These are phyloP conservation scores for Talaromyces sp. DNA, from an alignment of 2,329 filamentous ascomycete species.

Conservation along the genomic window DNA sequence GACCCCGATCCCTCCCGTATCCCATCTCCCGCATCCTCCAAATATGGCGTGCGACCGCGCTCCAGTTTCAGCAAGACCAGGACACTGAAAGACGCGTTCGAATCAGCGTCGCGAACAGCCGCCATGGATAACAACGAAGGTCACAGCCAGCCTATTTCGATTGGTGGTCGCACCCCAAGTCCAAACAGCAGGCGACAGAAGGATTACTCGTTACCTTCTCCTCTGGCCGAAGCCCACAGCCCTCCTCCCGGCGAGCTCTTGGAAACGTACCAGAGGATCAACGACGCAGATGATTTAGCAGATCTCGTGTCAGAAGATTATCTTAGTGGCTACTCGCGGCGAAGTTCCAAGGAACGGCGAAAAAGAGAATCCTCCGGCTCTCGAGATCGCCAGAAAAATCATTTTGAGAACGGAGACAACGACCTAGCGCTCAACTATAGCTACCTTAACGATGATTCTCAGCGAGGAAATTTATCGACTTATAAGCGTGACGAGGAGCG, in stretches of 20 bases:
- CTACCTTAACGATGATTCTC: slow-evolving; percentile 28
- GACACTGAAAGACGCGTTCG: slow-evolving; percentile 36
- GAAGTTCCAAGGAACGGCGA: slow-evolving; percentile 14
- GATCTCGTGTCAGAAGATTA: slow-evolving; percentile 31
- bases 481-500: slow-evolving; percentile 35
- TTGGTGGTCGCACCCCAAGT: slow-evolving; percentile 24
- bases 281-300: slow-evolving; percentile 32
- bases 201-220: slow-evolving; percentile 22
- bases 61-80: slow-evolving; percentile 31
- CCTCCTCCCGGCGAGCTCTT: slow-evolving; percentile 35
- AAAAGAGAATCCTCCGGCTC: slow-evolving; percentile 22
- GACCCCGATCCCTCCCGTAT: slow-evolving; percentile 21
- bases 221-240: slow-evolving; percentile 24
- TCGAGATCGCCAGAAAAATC: slow-evolving; percentile 9
- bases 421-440: slow-evolving; percentile 25
- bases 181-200: slow-evolving; percentile 22
- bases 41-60: slow-evolving; percentile 25
- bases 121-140: slow-evolving; percentile 22
- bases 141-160: slow-evolving; percentile 8
- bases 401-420: slow-evolving; percentile 10
- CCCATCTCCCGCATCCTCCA: slow-evolving; percentile 21
- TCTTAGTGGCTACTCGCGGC: slow-evolving; percentile 13
- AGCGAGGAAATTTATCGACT: slow-evolving; percentile 29
- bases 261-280: slow-evolving; percentile 36
- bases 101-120: slow-evolving; percentile 25